Evolutionary conservation across 805 yeast species (phyloP).

Genomic region (Jamesozyma jinghongensis): DNA sequence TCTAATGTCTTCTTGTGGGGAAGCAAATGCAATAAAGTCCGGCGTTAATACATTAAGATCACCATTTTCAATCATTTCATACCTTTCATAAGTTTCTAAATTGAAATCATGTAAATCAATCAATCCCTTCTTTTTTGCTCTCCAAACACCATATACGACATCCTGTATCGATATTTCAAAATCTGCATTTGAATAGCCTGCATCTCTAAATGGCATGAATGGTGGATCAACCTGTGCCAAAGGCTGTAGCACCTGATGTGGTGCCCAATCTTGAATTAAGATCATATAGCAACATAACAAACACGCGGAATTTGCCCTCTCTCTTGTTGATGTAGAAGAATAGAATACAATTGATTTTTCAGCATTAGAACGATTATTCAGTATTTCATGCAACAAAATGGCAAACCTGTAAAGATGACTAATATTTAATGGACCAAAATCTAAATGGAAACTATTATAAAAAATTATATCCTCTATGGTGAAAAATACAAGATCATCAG

Average conservation of each 20-base stretch:
- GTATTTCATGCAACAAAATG: conserved; percentile 78
- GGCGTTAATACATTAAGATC: conserved; percentile 86
- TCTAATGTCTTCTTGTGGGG: conserved; percentile 63
- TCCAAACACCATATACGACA: conserved; percentile 90
- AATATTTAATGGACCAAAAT: conserved; percentile 90
- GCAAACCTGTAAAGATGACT: conserved; percentile 89
- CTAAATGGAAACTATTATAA: conserved; percentile 86
- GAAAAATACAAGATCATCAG: conserved; percentile 66
- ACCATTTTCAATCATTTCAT: conserved; percentile 92
- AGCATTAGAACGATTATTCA: conserved; percentile 73
- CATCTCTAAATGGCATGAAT: conserved; percentile 89
- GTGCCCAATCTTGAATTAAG: conserved; percentile 92
- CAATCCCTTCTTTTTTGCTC: conserved; percentile 87
- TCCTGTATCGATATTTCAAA: conserved; percentile 89
- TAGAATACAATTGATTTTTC: conserved; percentile 84
- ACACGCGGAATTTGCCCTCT: conserved; percentile 89
- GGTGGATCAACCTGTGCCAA: conserved; percentile 86
- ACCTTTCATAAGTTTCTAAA: conserved; percentile 74
- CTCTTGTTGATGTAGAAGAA: conserved; percentile 68
- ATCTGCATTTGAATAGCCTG: conserved; percentile 93
- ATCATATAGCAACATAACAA: conserved; percentile 88
- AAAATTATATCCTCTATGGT: conserved; percentile 87
- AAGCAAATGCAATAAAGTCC: conserved; percentile 94
- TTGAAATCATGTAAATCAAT: conserved; percentile 76
- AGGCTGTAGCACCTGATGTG: conserved; percentile 93